Conservation (phyloP, 352 stramenopile genomes). For the Globisporangium solare region DNA sequence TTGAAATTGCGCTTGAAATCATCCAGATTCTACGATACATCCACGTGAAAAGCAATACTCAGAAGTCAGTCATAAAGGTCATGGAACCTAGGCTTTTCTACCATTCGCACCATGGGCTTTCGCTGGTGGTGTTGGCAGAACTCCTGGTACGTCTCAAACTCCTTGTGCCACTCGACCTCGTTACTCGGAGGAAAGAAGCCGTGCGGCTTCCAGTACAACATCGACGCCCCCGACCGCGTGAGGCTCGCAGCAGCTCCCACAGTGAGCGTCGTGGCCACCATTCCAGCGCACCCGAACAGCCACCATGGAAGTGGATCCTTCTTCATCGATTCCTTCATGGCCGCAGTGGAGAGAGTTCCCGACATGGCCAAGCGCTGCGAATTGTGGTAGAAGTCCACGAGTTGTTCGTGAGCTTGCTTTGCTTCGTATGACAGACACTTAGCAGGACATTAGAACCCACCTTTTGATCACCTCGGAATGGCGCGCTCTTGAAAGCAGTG, state of each 20-base stretch:
- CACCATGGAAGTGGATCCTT: slow-evolving; percentile 80
- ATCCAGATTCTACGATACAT: slow-evolving; percentile 72
- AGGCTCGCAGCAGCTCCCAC: slow-evolving; percentile 94
- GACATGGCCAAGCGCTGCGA: slow-evolving; percentile 12
- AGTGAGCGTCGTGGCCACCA: slow-evolving; percentile 94
- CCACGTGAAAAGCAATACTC: no score
- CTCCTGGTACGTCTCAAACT: slow-evolving; percentile 94
- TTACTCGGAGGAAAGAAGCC: slow-evolving; percentile 79
- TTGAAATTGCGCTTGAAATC: slow-evolving; percentile 97
- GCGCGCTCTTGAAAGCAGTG: background rate
- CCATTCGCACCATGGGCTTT: slow-evolving; percentile 40
- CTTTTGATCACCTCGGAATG: slow-evolving; percentile 9
- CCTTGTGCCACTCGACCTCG: slow-evolving; percentile 86
- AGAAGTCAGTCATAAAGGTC: background rate
- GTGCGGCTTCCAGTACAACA: slow-evolving; percentile 93
- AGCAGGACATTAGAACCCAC: background rate
- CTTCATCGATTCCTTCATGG: slow-evolving; percentile 29
- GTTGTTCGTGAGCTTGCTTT: background rate
- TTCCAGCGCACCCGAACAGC: slow-evolving; percentile 88
- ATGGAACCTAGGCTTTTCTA: background rate
- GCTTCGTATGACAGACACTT: no score
- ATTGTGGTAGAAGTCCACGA: no score
- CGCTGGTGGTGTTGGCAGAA: slow-evolving; percentile 94
- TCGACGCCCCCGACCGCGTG: slow-evolving; percentile 93
- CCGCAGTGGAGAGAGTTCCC: slow-evolving; percentile 4